Percentiles rank a stretch among this genome's conserved stretches.
Conservation (phyloP, 2,329 filamentous ascomycete species). For the Fusarium sp. region DNA sequence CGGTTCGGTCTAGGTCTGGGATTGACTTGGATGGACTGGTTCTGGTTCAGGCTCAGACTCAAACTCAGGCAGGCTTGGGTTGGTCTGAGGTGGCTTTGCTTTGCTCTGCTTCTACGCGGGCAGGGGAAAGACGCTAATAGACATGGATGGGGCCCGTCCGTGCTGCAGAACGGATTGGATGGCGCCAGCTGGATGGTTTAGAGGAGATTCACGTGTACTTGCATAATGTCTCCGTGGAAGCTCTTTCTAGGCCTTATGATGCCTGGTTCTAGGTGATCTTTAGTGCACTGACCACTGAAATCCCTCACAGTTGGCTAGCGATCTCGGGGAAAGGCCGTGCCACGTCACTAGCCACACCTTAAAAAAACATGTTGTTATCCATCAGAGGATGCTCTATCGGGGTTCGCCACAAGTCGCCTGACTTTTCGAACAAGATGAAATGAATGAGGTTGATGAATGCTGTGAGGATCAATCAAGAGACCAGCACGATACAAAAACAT, state of each 20-base stretch:
- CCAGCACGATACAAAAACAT: constrained; percentile 50
- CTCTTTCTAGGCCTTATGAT: constrained; percentile 19
- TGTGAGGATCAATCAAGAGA: constrained; percentile 19
- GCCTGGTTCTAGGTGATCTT: constrained; percentile 4
- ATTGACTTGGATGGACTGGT: constrained; percentile 15
- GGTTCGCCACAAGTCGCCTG: constrained; percentile 36
- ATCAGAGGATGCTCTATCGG: constrained; percentile 32
- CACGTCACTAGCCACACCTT: constrained; percentile 44
- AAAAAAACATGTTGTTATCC: constrained; percentile 29
- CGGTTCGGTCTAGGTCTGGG: constrained; percentile 31
- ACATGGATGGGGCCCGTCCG: background rate
- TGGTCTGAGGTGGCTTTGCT: constrained; percentile 23
- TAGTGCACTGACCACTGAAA: constrained; percentile 3
- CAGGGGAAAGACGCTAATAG: constrained; percentile 22
- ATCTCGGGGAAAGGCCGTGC: constrained; percentile 14
- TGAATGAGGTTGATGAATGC: constrained; percentile 13
- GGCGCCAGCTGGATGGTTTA: background rate
- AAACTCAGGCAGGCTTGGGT: constrained; percentile 16
- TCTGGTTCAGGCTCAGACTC: constrained; percentile 19
- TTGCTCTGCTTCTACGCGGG: constrained; percentile 24
- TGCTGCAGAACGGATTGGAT: background rate
- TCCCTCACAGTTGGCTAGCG: background rate
- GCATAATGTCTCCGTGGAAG: constrained; percentile 19
- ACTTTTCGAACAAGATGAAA: constrained; percentile 33
- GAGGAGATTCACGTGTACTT: constrained; percentile 44